Percentiles rank a stretch among this genome's conserved stretches.
phyloP scores from a whole-genome alignment of 441 rosid species.

The Syzygium malaccense region DNA sequence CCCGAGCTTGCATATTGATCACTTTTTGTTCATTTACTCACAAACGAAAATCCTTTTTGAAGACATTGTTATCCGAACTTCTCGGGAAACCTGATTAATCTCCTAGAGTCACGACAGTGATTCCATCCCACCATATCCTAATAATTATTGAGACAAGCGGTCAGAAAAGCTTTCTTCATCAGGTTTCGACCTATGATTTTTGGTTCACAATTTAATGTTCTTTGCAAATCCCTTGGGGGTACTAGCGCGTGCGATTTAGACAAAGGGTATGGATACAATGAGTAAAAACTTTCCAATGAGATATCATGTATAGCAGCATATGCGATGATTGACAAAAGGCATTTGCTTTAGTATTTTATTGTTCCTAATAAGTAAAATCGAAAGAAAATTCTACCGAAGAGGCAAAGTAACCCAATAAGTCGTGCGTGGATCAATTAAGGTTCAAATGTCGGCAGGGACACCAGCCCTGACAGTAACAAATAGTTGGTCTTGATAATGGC shows the following conservation, averaged over 20 bases:
- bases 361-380: background rate
- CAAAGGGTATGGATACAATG: background rate
- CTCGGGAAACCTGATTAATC: background rate
- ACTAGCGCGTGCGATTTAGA: background rate
- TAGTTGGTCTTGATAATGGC: background rate
- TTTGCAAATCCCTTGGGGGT: too few species aligned
- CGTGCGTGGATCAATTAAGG: background rate
- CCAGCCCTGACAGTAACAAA: background rate
- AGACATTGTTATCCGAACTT: background rate
- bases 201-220: background rate
- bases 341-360: background rate
- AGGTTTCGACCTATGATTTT: background rate
- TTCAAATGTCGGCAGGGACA: background rate
- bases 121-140: background rate
- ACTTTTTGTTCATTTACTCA: background rate
- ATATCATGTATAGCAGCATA: background rate
- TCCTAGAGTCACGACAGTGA: background rate
- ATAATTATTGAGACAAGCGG: background rate
- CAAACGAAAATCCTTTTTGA: background rate
- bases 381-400: background rate
- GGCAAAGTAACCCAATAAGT: background rate
- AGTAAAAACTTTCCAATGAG: background rate
- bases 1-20: background rate
- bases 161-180: background rate
- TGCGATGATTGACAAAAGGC: background rate